phyloP scores from a whole-genome alignment of 1,284 basidiomycete genomes.

The Cronartium quercuum region DNA sequence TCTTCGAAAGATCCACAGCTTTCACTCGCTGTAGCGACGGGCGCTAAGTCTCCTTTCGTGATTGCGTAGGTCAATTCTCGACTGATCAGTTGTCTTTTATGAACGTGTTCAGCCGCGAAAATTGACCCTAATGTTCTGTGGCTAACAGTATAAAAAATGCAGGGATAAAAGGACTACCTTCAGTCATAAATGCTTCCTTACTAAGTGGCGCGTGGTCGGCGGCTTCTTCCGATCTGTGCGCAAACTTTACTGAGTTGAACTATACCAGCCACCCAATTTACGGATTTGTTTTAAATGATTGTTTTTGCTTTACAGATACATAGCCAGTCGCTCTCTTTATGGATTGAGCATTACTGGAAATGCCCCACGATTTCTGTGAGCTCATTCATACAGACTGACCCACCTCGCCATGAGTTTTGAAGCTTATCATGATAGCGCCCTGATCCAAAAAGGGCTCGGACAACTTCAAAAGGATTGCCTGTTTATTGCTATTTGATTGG shows the following conservation, averaged over 20 bases:
- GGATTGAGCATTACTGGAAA: conserved; percentile 37
- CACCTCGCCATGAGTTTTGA: background rate
- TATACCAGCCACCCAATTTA: background rate
- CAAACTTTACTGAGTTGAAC: background rate
- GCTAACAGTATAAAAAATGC: conserved; percentile 31
- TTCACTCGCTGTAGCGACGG: conserved; percentile 3
- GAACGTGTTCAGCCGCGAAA: background rate
- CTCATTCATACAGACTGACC: background rate
- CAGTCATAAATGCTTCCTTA: conserved; percentile 23
- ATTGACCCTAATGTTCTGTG: background rate
- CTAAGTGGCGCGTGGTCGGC: conserved; percentile 32
- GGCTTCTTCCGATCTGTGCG: conserved; percentile 38
- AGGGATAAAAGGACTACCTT: conserved; percentile 37
- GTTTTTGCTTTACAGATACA: conserved; percentile 13
- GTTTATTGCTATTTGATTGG: conserved; percentile 34
- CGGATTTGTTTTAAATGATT: background rate
- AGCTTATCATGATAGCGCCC: background rate
- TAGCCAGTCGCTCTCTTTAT: conserved; percentile 34
- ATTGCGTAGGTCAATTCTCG: conserved; percentile 21
- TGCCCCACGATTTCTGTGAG: conserved; percentile 36
- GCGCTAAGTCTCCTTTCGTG: conserved; percentile 38
- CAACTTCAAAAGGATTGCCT: conserved; percentile 21
- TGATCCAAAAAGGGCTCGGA: conserved; percentile 6
- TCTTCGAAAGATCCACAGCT: conserved; percentile 36
- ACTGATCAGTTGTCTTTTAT: background rate